Base-by-base conservation (phyloP, 2,329 filamentous ascomycete species). In the Fusarium brachygibbosum region DNA sequence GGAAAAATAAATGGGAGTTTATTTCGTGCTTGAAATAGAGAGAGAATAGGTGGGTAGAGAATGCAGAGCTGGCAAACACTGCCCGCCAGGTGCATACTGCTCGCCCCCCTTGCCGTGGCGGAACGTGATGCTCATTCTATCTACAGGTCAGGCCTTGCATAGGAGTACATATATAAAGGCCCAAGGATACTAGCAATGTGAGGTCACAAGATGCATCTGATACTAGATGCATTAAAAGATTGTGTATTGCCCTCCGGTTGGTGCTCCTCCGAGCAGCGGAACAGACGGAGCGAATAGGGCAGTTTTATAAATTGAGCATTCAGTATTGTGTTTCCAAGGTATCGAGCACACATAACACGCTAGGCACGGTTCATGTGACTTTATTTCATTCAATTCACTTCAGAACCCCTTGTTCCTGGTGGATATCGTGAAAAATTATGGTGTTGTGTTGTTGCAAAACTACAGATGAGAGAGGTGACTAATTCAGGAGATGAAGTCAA, bases 71-170 rank as follows among this genome's bases (percentile, higher is more conserved):
- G 48, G 25, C n/a, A 48, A 45, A 40, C 48, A 58, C 44, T 71
- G 53, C 32, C 31, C 55, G 65, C 38, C 69, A 71, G 56, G 40
- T 69, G 57, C 46, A 40, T 10, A 21, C 21, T 40, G 29, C 21
- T 31, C 29, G 28, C 42, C 16, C 11, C 11, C 5, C 10, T 23
- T 14, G 29, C 12, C 19, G 11, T 12, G 14, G 6, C n/a, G 14
- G 9, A 52, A 44, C 31, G 35, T 12, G 6, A 17, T 32, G 23
- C 16, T 58, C 29, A 42, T 35, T 41, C 25, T 13, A 38, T 19
- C 14, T 31, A 10, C 13, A n/a, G 11, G 34, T 28, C 13, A 38
- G 13, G 9, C 5, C 28, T 14, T 28, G n/a, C 14, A 38, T 50
- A 7, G n/a, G 23, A 17, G 11, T 19, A 38, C 46, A 28, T 50